Base-by-base conservation (phyloP, 306 rosid genomes). In the Fragaria vesca region DNA sequence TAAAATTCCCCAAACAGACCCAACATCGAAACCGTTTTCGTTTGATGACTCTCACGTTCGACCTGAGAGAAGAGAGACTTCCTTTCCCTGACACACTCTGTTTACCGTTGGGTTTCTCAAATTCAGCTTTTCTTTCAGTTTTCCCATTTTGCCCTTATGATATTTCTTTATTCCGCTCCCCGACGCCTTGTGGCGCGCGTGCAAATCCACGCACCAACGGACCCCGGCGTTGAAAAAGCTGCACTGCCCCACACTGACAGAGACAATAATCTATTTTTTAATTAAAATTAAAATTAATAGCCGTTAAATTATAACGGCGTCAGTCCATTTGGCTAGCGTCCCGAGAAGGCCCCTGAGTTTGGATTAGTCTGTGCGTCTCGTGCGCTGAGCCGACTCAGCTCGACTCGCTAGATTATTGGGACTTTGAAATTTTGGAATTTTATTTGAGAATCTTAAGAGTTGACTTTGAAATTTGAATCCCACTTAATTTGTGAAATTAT, bases 261-360 rank as follows among this genome's bases (percentile, higher is more conserved):
- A 13, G 32, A 28, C 65, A 30, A 20, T 16, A 45, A 6, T 42
- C 48, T 48, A 48, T 48, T 16, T 34, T 2, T 42, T 38, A 28
- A 61, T 28, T 28, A 9, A 13, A 11, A 1, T 16, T 20, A 16
- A 7, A 57, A 21, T 9, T 17, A 42, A 8, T 5, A 42, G 36
- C 12, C 50, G 46, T 12, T 21, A 60, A 36, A 6, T 34, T 73
- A 3, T 55, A 2, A 8, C n/a, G 63, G 74, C 13, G 46, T 16
- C 13, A 67, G 91, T 87, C 90, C 87, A 80, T 83, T 77, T 0
- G 46, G 81, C 73, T 57, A n/a, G 71, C 32, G 7, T 65, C 66
- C 70, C 72, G 2, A 47, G 24, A 2, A 54, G 24, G 66, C 18
- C 63, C 57, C 54, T 1, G 40, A 61, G 40, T 61, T 48, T 15